Percentiles rank a stretch among this genome's conserved stretches.
These are phyloP conservation scores for Ramularia collo-cygni DNA, from an alignment of 2,329 filamentous ascomycete species.

Conservation along the genomic window DNA sequence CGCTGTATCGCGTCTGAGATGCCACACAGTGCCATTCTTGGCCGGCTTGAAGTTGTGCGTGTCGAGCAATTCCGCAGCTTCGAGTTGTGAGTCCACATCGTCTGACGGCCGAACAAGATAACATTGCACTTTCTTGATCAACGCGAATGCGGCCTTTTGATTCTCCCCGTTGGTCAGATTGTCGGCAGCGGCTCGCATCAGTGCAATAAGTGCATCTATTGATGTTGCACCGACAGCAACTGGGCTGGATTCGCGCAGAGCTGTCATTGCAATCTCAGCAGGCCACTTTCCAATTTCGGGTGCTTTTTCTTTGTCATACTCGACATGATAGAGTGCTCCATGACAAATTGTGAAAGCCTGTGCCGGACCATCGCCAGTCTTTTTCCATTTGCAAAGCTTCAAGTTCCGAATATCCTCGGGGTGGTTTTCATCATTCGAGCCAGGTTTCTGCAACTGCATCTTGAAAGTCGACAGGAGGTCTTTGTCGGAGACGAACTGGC, in stretches of 20 bases:
- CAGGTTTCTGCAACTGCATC: background rate
- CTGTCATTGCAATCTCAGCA: background rate
- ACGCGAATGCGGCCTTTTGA: background rate
- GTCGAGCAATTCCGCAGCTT: background rate
- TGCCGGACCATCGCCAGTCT: background rate
- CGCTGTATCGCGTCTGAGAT: no score
- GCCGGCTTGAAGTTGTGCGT: background rate
- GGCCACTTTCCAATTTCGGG: background rate
- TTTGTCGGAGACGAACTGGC: background rate
- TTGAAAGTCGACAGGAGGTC: background rate
- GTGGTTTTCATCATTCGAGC: background rate
- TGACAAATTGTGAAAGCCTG: slow-evolving; percentile 8
- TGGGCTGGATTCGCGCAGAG: slow-evolving; percentile 1
- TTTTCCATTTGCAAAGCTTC: background rate
- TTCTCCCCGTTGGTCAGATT: background rate
- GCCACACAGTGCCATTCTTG: background rate
- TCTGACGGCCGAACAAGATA: background rate
- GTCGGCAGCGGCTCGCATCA: slow-evolving; percentile 3
- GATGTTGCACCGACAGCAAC: slow-evolving; percentile 9
- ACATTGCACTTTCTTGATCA: background rate
- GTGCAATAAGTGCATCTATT: slow-evolving; percentile 4
- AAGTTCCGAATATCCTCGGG: background rate
- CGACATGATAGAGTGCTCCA: slow-evolving; percentile 7
- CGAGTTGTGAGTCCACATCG: background rate
- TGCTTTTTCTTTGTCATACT: slow-evolving; percentile 1